A percentile compares a stretch with the other conserved stretches of the same genome.
Conservation (phyloP, 257 asterid species). For the Knoxia roxburghii region DNA sequence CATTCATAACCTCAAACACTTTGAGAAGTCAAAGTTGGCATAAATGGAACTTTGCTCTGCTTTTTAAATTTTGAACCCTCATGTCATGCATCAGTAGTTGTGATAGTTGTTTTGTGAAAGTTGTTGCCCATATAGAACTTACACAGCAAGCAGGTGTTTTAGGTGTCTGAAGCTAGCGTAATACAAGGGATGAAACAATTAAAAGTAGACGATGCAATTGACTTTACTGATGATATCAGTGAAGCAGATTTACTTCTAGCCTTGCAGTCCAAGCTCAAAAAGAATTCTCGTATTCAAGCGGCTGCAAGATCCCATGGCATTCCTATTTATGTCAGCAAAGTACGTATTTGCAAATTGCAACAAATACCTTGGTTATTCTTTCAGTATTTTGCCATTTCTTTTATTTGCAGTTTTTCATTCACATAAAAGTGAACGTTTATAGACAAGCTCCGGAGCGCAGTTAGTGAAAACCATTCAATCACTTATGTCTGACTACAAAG, state of each 20-base stretch:
- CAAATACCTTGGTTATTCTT: conserved; percentile 10
- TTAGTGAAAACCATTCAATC: conserved; percentile 58
- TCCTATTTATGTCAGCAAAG: conserved; percentile 82
- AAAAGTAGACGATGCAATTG: conserved; percentile 46
- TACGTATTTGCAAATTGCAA: conserved; percentile 17
- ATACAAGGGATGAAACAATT: conserved; percentile 76
- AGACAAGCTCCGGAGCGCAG: conserved; percentile 71
- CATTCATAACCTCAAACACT: neutral
- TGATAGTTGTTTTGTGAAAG: conserved; percentile 22
- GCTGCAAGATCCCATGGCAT: conserved; percentile 84
- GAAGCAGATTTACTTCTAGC: conserved; percentile 87
- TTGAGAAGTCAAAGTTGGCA: neutral
- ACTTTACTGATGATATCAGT: conserved; percentile 84
- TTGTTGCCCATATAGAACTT: conserved; percentile 30
- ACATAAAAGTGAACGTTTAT: conserved; percentile 17
- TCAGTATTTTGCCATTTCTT: conserved; percentile 1
- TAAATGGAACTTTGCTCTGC: neutral
- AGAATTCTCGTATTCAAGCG: conserved; percentile 89
- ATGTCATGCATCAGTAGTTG: neutral
- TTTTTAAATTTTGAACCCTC: neutral
- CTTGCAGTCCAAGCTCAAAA: conserved; percentile 83
- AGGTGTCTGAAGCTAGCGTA: conserved; percentile 84
- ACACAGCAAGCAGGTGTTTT: conserved; percentile 47
- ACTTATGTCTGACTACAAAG: conserved; percentile 50
- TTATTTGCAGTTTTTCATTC: neutral